Conservation (phyloP, 78 protist species). For the Dictyostelium citrinum region DNA sequence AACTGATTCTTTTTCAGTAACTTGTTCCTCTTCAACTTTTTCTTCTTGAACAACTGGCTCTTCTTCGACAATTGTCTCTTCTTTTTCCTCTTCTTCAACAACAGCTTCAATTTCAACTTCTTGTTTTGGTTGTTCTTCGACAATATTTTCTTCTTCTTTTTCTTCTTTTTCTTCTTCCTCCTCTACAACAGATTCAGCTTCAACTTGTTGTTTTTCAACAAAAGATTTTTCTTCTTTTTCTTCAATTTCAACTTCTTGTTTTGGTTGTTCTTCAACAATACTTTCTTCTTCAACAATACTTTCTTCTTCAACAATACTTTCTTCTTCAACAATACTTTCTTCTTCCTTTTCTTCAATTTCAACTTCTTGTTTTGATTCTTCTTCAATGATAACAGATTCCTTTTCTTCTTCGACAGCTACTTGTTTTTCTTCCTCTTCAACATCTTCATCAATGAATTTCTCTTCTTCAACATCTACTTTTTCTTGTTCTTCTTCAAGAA, state of each 20-base stretch:
- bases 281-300: background rate
- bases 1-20: conserved; percentile 29
- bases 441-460: background rate
- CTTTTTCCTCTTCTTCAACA: background rate
- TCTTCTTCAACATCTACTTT: background rate
- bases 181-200: background rate
- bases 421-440: background rate
- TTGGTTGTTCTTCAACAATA: background rate
- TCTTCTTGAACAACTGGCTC: background rate
- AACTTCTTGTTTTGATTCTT: background rate
- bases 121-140: background rate
- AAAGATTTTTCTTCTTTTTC: background rate
- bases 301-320: background rate
- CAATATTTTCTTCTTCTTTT: background rate
- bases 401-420: background rate
- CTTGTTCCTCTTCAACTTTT: conserved; percentile 32
- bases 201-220: background rate
- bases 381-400: background rate
- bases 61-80: background rate
- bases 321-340: background rate
- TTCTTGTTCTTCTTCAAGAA: background rate
- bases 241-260: background rate
- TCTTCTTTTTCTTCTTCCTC: background rate
- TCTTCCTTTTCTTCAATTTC: background rate
- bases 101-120: background rate